phyloP scores from a whole-genome alignment of 495 filamentous ascomycete genomes.

The Xylaria nigripes region DNA sequence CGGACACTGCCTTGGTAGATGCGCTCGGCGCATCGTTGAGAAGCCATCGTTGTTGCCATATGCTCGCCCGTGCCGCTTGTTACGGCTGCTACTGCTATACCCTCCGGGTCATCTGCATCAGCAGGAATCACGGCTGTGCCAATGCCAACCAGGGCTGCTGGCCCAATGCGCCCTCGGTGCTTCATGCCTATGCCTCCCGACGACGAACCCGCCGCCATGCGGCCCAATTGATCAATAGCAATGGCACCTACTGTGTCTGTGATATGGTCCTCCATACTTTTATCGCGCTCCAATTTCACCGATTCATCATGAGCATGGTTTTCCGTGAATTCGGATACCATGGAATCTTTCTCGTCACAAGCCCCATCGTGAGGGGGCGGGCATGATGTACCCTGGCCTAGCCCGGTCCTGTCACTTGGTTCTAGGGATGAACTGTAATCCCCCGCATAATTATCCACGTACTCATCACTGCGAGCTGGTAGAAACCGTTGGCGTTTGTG shows the following conservation, averaged over 20 bases:
- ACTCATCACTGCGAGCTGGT: background rate
- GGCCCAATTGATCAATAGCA: slow-evolving; percentile 73
- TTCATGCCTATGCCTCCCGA: slow-evolving; percentile 99
- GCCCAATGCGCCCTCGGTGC: slow-evolving; percentile 79
- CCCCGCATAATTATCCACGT: background rate
- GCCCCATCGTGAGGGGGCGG: slow-evolving; percentile 13
- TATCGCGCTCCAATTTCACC: background rate
- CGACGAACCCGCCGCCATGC: slow-evolving; percentile 93
- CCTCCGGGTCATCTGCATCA: slow-evolving; percentile 46
- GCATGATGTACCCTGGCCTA: background rate
- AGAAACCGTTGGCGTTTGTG: slow-evolving; percentile 2
- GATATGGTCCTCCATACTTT: slow-evolving; percentile 31
- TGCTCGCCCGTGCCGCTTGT: slow-evolving; percentile 95
- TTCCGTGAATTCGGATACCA: background rate
- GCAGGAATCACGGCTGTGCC: slow-evolving; percentile 79
- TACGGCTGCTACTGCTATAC: slow-evolving; percentile 62
- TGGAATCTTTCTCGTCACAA: background rate
- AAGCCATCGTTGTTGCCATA: slow-evolving; percentile 86
- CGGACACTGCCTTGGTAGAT: slow-evolving; percentile 60
- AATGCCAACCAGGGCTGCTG: slow-evolving; percentile 84
- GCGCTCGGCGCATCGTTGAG: slow-evolving; percentile 66
- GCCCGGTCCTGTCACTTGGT: background rate
- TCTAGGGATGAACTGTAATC: background rate
- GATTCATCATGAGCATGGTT: background rate
- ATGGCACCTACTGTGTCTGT: slow-evolving; percentile 95